Evolutionary conservation across 345 rosid genomes (phyloP), one percentile per base, ranked within the genome.

Genomic region (Rhodomyrtus tomentosa): DNA sequence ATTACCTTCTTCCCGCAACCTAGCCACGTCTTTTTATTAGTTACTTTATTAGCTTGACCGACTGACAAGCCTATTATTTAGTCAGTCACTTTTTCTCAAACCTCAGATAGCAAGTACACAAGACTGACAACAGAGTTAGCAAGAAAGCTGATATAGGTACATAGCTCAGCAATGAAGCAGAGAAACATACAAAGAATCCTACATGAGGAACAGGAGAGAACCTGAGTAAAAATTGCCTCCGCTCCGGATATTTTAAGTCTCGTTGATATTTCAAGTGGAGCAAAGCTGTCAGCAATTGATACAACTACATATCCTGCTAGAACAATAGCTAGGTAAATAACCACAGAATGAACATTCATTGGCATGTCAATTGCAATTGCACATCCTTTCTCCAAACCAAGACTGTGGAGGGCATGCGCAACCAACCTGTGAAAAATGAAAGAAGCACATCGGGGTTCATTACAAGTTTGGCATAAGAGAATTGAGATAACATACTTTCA

Each of bases 231-330:
- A 84, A 97, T 92, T 81, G 96, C 99, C 90, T 92, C 93, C 6
- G 99, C 95, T 85, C 90, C 84, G 73, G 99, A 95, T 86, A 97
- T 93, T 90, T 85, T 92, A 85, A 97, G 98, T 89, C 99, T 91
- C 15, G 94, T 93, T 83, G 98, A 91, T 89, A 97, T 95, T 88
- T 97, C 99, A 84, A 54, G 51, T 2, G 98, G 85, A 81, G 98
- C 96, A 87, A 97, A 97, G 89, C 98, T 97, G 88, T 97, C 99
- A 25, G 99, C 99, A 83, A 97, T 95, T 10, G 99, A 97, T 50
- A 97, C 99, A 91, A 97, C 98, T 7, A 91, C 88, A 86, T 92
- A 91, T 83, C 99, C 98, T 25, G 98, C 92, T 87, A 97, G 90
- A 84, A 95, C 93, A 88, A 95, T 92, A 48, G 99, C 99, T 54